Evolutionary conservation across 768 basidiomycete genomes (phyloP), one percentile per base, ranked within the genome.

Genomic region (Tulasnella sp.): DNA sequence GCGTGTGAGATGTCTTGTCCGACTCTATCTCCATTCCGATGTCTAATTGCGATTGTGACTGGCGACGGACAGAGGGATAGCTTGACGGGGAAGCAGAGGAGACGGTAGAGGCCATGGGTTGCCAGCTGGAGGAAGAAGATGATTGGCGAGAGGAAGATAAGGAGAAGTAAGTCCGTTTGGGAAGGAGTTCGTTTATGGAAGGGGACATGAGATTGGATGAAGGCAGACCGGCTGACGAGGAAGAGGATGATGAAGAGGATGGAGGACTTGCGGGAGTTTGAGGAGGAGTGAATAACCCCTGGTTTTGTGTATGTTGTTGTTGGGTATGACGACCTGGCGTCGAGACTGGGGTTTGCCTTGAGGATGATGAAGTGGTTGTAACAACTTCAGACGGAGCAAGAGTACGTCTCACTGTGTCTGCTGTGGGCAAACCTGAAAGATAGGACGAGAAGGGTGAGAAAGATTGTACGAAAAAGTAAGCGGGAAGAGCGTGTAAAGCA

Each of bases 1-100:
- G 55, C 25, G 58, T 53, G 34, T 61, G 55, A 25, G 56, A 37
- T n/a, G 57, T 41, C 6, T 53, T 56, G 8, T 52, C 48, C 19
- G 55, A 53, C 37, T 61, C 60, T 44, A 61, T 60, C 29, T 54
- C 47, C 59, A 60, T 59, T 33, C 53, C 56, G 22, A 58, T 54
- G 32, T 45, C 41, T 16, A 27, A 19, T 19, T 51, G 46, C 12
- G 54, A 32, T 29, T 57, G 39, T 46, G 45, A 19, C 54, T 33
- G 28, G 48, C 45, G 25, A 47, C 53, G 27, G 29, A 39, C n/a
- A 48, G 45, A 16, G 56, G 41, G 28, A 54, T 48, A 39, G 33
- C 54, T 48, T 22, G 44, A 45, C 12, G 50, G 28, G 8, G 54
- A 37, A 5, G 20, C 42, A 0, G 45, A 28, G 27, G 42, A 55